Percentiles rank a stretch among this genome's conserved stretches.
Evolutionary conservation across 129 eudicot genomes (phyloP).

Genomic region (Chrysanthemum seticuspe): DNA sequence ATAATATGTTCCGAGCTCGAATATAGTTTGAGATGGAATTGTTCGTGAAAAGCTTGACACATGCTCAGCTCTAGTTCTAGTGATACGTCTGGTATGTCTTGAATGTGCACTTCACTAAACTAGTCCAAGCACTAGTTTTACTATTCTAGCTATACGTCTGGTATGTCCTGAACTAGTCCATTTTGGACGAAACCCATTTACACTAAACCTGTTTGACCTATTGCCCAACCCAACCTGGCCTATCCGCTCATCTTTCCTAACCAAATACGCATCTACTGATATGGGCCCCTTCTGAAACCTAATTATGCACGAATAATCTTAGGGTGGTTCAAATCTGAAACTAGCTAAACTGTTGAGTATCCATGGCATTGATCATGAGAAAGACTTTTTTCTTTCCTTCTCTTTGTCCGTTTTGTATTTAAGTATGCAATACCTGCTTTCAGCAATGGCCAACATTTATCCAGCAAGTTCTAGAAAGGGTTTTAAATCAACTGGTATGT

Average conservation of each 20-base stretch:
- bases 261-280: no score
- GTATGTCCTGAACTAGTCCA: background rate
- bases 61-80: constrained; percentile 14
- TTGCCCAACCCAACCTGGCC: no score
- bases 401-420: no score
- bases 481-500: constrained; percentile 86
- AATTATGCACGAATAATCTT: constrained; percentile 54
- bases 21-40: no score
- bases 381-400: no score
- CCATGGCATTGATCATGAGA: constrained; percentile 87
- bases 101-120: background rate
- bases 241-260: no score
- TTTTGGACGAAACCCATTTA: background rate
- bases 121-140: constrained; percentile 72
- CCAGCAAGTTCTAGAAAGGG: constrained; percentile 94
- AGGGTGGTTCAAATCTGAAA: constrained; percentile 67
- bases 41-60: no score
- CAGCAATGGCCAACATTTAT: background rate
- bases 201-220: background rate
- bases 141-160: constrained; percentile 17
- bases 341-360: constrained; percentile 60
- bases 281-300: background rate
- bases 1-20: no score
- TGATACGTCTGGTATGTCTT: constrained; percentile 83
- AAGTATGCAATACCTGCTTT: no score